Base-by-base conservation (phyloP, 352 stramenopile species). In the Globisporangium irregulare region DNA sequence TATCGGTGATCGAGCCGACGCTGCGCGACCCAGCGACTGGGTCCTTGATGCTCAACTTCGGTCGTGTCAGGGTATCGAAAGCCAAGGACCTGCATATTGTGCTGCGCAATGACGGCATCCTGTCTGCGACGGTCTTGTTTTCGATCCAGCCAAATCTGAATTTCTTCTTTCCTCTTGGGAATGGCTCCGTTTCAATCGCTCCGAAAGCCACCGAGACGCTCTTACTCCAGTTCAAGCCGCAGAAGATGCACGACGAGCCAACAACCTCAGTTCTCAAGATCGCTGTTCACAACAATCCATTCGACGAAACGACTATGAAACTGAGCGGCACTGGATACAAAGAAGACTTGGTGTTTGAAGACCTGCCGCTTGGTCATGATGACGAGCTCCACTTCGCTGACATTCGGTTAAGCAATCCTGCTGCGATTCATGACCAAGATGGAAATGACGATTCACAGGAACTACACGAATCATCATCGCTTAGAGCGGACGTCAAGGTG, bases 101-200 rank as follows among this genome's bases (percentile, higher is more conserved):
- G 15, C 62, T 98, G 1, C 89, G 90, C 2, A 98, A 98, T 67
- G 92, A 98, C 67, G 95, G 94, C 4, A 92, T 98, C 64, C 64
- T 98, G n/a, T 73, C 92, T 4, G 83, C 92, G 0, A 98, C 92
- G 1, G 91, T 97, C 27, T 70, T 98, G 1, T 98, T 98, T 69
- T 90, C 92, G 15, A 90, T 97, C 70, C 71, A 78, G 48, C 48
- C 72, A 6, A 95, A 96, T 57, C 74, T 79, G 4, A 92, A 90
- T 55, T 95, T 92, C 58, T 62, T 89, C 4, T 92, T 94, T 34
- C 71, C 82, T 1, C 71, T 91, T 38, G 82, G 77, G 0, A 95
- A 95, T 53, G 86, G 81, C 36, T 97, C 88, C 0, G 60, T 97
- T 12, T 77, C 89, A 2, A 73, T 98, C 12, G 46, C 85, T 14